Conservation (phyloP, 228 moss, liverwort and hornwort genomes). For the Sphagnum fallax region DNA sequence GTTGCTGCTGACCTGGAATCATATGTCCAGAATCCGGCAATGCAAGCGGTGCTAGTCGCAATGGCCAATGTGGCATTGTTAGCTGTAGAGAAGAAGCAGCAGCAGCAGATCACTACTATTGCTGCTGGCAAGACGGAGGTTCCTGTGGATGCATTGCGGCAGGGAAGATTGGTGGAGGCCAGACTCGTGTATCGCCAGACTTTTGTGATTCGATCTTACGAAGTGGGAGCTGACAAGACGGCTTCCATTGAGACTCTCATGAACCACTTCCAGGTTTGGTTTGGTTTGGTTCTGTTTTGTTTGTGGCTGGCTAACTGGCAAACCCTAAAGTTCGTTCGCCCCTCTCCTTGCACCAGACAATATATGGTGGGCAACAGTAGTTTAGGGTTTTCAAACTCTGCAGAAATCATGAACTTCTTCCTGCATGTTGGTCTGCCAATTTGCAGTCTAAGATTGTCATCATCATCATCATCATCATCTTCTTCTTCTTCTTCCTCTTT, state of each 20-base stretch:
- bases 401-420: too few species aligned
- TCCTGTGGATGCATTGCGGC: slow-evolving; percentile 50
- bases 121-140: slow-evolving; percentile 42
- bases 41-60: slow-evolving; percentile 62
- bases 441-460: too few species aligned
- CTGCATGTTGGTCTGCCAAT: too few species aligned
- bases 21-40: slow-evolving; percentile 30
- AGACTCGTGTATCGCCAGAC: slow-evolving; percentile 61
- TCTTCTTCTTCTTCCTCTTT: too few species aligned
- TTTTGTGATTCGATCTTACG: slow-evolving; percentile 72
- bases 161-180: slow-evolving; percentile 56
- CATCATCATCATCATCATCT: too few species aligned
- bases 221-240: slow-evolving; percentile 64
- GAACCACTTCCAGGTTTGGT: slow-evolving; percentile 61
- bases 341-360: too few species aligned
- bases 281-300: too few species aligned
- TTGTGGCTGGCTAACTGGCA: too few species aligned
- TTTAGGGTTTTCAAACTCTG: too few species aligned
- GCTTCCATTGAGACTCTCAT: slow-evolving; percentile 71
- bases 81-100: slow-evolving; percentile 30
- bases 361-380: too few species aligned
- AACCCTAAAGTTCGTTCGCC: too few species aligned
- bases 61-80: slow-evolving; percentile 63
- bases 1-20: neutral
- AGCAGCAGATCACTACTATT: slow-evolving; percentile 40